Conservation (phyloP, 176 grass and related monocot species). For the Aegilops sharonensis region DNA sequence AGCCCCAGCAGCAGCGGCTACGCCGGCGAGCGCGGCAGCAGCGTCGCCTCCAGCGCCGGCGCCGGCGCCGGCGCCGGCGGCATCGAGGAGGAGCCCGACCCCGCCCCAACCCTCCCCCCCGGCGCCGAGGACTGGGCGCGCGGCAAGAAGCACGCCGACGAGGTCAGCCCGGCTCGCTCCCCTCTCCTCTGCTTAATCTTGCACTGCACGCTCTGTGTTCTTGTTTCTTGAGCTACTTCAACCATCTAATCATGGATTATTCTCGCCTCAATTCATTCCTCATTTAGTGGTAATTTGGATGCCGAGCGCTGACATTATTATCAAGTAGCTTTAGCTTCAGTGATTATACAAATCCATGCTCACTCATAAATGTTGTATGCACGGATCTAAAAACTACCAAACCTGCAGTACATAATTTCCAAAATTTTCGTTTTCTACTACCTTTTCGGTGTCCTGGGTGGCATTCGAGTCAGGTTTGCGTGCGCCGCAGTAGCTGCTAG, state of each 20-base stretch:
- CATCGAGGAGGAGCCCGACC: conserved; percentile 40
- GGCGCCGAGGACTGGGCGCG: conserved; percentile 52
- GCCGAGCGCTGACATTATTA: not conserved
- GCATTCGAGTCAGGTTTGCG: not conserved
- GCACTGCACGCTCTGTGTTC: too few relatives aligned
- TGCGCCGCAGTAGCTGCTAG: not conserved
- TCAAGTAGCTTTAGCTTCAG: not conserved
- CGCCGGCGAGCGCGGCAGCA: conserved; percentile 85
- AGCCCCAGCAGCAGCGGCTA: conserved; percentile 94
- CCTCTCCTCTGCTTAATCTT: too few relatives aligned
- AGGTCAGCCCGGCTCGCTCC: conserved; percentile 24
- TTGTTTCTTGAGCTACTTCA: not conserved
- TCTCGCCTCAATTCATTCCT: not conserved
- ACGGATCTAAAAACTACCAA: not conserved
- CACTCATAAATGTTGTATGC: not conserved
- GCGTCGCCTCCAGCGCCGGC: conserved; percentile 64
- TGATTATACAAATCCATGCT: not conserved
- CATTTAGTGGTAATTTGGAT: not conserved
- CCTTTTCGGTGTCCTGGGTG: not conserved
- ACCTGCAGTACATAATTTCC: not conserved
- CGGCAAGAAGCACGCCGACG: conserved; percentile 72
- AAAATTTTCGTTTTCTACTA: not conserved
- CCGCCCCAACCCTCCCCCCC: not conserved
- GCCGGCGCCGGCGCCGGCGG: conserved; percentile 42
- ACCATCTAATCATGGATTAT: not conserved